Conservation (phyloP, 2,329 filamentous ascomycete genomes). For the Periconia sp. region DNA sequence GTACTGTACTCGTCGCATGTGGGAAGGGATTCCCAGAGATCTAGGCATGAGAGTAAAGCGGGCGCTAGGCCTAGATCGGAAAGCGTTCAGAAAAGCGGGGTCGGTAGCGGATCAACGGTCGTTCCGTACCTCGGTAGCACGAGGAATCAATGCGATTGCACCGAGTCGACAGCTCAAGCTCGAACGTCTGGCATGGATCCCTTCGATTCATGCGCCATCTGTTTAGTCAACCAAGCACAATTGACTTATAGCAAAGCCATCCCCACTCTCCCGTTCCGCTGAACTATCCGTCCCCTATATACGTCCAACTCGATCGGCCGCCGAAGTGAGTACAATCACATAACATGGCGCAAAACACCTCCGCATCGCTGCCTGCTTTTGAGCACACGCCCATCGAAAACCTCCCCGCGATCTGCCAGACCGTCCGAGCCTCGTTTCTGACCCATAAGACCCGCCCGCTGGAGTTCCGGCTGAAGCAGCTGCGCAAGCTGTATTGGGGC, state of each 20-base stretch:
- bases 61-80: neutral
- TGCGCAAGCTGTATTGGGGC: constrained; percentile 94
- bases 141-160: neutral
- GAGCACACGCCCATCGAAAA: constrained; percentile 39
- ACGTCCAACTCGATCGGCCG: no score
- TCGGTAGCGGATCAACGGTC: no score
- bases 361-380: constrained; percentile 33
- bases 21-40: neutral
- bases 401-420: constrained; percentile 45
- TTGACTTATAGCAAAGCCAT: neutral
- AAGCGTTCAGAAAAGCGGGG: neutral
- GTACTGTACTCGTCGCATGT: neutral
- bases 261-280: neutral
- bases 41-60: neutral
- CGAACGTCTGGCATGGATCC: no score
- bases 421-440: constrained; percentile 69
- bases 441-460: constrained; percentile 80
- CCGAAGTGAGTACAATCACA: no score
- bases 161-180: neutral
- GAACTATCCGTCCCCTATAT: no score
- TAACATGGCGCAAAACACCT: constrained; percentile 3
- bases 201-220: no score
- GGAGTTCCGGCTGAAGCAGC: constrained; percentile 79
- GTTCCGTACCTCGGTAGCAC: neutral
- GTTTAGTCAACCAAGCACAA: no score